These are phyloP conservation scores for Suillus lakei DNA, from an alignment of 768 basidiomycete genomes.

Conservation along the genomic window DNA sequence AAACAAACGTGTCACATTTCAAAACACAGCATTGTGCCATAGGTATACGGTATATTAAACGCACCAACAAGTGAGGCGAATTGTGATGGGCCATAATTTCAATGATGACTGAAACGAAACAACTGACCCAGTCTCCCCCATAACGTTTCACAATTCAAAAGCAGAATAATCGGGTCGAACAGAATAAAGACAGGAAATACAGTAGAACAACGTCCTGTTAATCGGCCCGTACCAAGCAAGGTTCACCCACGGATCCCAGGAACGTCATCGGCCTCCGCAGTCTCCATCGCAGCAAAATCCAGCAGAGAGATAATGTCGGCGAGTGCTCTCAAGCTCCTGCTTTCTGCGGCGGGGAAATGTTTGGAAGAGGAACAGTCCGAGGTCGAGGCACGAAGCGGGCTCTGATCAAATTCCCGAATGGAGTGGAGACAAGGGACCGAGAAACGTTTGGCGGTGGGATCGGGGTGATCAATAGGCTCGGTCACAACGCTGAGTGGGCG, in stretches of 20 bases:
- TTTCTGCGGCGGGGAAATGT: conserved; percentile 24
- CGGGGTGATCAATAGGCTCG: background rate
- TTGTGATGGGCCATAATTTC: background rate
- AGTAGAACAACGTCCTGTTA: background rate
- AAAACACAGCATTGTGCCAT: background rate
- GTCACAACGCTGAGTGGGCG: background rate
- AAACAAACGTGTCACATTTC: background rate
- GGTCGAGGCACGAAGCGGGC: conserved; percentile 20
- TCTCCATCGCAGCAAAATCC: conserved; percentile 29
- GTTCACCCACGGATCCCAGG: background rate
- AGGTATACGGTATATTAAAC: background rate
- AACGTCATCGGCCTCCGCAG: background rate
- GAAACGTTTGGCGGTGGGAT: background rate
- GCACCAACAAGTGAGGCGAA: background rate
- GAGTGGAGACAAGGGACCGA: background rate
- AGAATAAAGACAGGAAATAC: background rate
- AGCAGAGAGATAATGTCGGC: conserved; percentile 32
- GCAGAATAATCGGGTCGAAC: background rate
- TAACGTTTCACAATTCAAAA: background rate
- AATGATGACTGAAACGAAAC: background rate
- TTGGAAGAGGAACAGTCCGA: conserved; percentile 35
- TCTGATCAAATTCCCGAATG: conserved; percentile 1
- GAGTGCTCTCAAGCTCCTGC: conserved; percentile 26
- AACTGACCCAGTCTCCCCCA: background rate
- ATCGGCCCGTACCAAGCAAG: background rate